phyloP scores from a whole-genome alignment of 345 rosid genomes.

The Cardamine occulta region DNA sequence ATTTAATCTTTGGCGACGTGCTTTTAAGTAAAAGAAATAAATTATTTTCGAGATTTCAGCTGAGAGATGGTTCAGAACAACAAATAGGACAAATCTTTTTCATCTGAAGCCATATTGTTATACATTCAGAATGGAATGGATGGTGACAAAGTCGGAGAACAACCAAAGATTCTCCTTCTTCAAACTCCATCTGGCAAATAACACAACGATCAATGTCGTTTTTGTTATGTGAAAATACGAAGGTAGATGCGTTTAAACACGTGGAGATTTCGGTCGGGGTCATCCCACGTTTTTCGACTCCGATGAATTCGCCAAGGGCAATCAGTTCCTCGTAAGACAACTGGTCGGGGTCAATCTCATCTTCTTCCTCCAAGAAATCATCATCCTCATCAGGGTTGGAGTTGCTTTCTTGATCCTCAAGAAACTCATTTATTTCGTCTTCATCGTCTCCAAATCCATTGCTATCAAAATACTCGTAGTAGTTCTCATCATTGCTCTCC shows the following conservation, averaged over 20 bases:
- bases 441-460: slow-evolving; percentile 43
- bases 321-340: slow-evolving; percentile 74
- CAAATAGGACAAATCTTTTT: slow-evolving; percentile 83
- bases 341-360: slow-evolving; percentile 72
- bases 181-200: slow-evolving; percentile 76
- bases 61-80: slow-evolving; percentile 49
- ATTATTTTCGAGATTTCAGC: not conserved
- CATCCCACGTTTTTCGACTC: slow-evolving; percentile 65
- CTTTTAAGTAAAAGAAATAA: not conserved
- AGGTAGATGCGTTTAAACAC: slow-evolving; percentile 42
- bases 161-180: slow-evolving; percentile 58
- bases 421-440: slow-evolving; percentile 43
- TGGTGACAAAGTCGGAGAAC: slow-evolving; percentile 61
- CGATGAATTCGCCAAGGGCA: slow-evolving; percentile 69
- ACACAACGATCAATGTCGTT: slow-evolving; percentile 66
- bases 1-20: slow-evolving; percentile 3
- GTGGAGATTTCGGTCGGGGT: slow-evolving; percentile 48
- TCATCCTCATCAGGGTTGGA: slow-evolving; percentile 41
- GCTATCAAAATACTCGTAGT: slow-evolving; percentile 57
- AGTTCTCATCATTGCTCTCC: slow-evolving; percentile 30
- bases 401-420: slow-evolving; percentile 53
- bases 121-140: slow-evolving; percentile 67
- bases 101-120: slow-evolving; percentile 68
- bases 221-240: slow-evolving; percentile 18
- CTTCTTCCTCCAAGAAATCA: slow-evolving; percentile 50